phyloP scores from a whole-genome alignment of 2,329 filamentous ascomycete species.

The Cordyceps pruinosa region DNA sequence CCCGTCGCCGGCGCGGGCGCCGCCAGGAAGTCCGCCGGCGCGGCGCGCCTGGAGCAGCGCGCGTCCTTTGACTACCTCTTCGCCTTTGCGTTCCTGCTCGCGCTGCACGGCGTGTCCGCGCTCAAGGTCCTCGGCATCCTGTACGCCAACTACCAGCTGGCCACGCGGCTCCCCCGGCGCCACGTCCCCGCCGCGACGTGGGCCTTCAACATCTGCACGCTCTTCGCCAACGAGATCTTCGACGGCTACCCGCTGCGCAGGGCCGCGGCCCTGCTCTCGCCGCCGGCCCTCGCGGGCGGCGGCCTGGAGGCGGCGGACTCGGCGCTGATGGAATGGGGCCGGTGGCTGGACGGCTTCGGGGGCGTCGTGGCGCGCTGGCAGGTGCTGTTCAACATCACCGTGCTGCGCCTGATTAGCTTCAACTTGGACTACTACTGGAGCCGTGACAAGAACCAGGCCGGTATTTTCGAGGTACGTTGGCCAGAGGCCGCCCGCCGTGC shows the following conservation, averaged over 20 bases:
- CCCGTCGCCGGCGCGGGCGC: no score
- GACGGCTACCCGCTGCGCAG: conserved; percentile 66
- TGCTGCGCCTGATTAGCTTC: conserved; percentile 89
- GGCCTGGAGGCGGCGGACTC: conserved; percentile 23
- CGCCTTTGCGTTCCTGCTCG: conserved; percentile 68
- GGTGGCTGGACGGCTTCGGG: conserved; percentile 68
- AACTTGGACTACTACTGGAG: conserved; percentile 98
- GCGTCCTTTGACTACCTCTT: conserved; percentile 78
- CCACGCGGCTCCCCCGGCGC: conserved; percentile 60
- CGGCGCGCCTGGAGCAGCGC: conserved; percentile 59
- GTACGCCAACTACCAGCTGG: conserved; percentile 73
- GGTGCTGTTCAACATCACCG: conserved; percentile 94
- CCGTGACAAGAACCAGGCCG: conserved; percentile 54
- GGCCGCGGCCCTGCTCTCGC: conserved; percentile 48
- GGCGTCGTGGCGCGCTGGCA: conserved; percentile 91
- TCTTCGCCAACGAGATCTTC: conserved; percentile 86
- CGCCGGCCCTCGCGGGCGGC: conserved; percentile 28
- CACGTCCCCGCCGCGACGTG: conserved; percentile 74
- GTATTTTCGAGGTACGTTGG: conserved; percentile 69
- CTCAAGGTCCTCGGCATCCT: conserved; percentile 78
- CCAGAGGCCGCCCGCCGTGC: background rate
- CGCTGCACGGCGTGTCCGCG: conserved; percentile 77
- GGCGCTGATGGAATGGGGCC: conserved; percentile 52
- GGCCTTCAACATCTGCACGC: conserved; percentile 76
- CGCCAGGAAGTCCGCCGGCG: conserved; percentile 34